Evolutionary conservation across 345 rosid genomes (phyloP).

Genomic region (Citropsis articulata): DNA sequence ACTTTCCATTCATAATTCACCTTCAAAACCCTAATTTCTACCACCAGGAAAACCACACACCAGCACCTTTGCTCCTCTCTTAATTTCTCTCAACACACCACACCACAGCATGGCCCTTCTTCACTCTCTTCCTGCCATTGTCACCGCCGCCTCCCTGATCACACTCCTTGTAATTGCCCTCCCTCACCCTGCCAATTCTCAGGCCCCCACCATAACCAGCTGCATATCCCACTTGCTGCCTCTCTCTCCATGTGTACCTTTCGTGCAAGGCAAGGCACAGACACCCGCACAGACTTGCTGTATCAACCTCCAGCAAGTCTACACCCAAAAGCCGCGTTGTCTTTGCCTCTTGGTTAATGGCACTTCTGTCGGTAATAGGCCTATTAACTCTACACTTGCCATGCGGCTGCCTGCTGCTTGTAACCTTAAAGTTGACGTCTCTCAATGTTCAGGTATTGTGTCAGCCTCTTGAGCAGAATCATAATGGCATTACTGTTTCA

Average conservation of each 20-base stretch:
- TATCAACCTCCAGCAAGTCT: slow-evolving; percentile 55
- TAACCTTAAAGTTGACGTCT: slow-evolving; percentile 35
- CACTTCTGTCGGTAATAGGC: slow-evolving; percentile 44
- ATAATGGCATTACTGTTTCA: background rate
- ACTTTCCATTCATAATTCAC: slow-evolving; percentile 25
- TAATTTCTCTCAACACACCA: background rate
- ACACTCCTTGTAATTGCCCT: slow-evolving; percentile 28
- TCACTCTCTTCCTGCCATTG: slow-evolving; percentile 9
- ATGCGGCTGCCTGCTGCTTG: slow-evolving; percentile 61
- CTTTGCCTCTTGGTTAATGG: slow-evolving; percentile 67
- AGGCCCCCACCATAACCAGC: slow-evolving; percentile 30
- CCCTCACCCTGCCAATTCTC: slow-evolving; percentile 33
- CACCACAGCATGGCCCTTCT: slow-evolving; percentile 29
- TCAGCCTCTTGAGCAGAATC: background rate
- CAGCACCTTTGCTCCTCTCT: background rate
- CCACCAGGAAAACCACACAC: background rate
- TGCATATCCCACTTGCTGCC: slow-evolving; percentile 59
- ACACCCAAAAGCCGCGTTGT: slow-evolving; percentile 51
- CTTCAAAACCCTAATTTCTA: slow-evolving; percentile 4
- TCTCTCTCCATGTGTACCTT: slow-evolving; percentile 67
- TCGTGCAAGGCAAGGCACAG: slow-evolving; percentile 55
- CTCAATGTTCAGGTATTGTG: slow-evolving; percentile 54
- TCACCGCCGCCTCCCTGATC: slow-evolving; percentile 18
- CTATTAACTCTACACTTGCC: slow-evolving; percentile 66
- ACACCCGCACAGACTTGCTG: slow-evolving; percentile 63